These are phyloP conservation scores for Alternaria dauci DNA, from an alignment of 2,329 filamentous ascomycete species.

Conservation along the genomic window DNA sequence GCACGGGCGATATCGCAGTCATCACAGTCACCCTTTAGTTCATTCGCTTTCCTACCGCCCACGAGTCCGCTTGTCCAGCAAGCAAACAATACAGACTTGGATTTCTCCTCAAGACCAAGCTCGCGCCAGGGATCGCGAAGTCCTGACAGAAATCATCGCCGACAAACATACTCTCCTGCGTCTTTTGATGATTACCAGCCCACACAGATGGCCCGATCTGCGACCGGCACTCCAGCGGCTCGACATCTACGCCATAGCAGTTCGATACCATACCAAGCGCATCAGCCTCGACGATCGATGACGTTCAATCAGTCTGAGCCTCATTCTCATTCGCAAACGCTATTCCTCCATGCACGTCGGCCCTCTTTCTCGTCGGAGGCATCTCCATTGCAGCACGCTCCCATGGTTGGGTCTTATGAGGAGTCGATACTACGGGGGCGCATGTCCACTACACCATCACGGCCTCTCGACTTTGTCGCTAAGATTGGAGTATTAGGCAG, in stretches of 20 bases:
- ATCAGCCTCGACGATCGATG: slow-evolving; percentile 79
- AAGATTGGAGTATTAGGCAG: slow-evolving; percentile 93
- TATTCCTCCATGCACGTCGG: slow-evolving; percentile 63
- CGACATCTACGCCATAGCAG: slow-evolving; percentile 64
- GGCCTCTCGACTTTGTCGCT: slow-evolving; percentile 89
- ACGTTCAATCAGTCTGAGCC: slow-evolving; percentile 60
- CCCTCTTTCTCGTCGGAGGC: slow-evolving; percentile 77
- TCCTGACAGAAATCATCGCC: slow-evolving; percentile 63
- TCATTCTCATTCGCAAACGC: slow-evolving; percentile 54
- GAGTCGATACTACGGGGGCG: slow-evolving; percentile 93
- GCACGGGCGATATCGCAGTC: slow-evolving; percentile 62
- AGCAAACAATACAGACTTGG: slow-evolving; percentile 80
- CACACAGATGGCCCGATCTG: slow-evolving; percentile 47
- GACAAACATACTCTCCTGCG: slow-evolving; percentile 76
- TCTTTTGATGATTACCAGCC: slow-evolving; percentile 62
- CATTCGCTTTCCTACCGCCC: slow-evolving; percentile 84
- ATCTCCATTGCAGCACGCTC: slow-evolving; percentile 84
- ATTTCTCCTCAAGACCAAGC: slow-evolving; percentile 62
- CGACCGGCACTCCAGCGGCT: slow-evolving; percentile 42
- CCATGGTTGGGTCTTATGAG: slow-evolving; percentile 97
- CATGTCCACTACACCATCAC: slow-evolving; percentile 96
- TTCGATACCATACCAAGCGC: slow-evolving; percentile 74
- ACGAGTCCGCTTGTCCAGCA: slow-evolving; percentile 93
- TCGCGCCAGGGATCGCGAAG: slow-evolving; percentile 51
- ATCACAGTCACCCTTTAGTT: slow-evolving; percentile 75